Conservation (phyloP, 768 basidiomycete species). For the Fistulinella prunicolor region DNA sequence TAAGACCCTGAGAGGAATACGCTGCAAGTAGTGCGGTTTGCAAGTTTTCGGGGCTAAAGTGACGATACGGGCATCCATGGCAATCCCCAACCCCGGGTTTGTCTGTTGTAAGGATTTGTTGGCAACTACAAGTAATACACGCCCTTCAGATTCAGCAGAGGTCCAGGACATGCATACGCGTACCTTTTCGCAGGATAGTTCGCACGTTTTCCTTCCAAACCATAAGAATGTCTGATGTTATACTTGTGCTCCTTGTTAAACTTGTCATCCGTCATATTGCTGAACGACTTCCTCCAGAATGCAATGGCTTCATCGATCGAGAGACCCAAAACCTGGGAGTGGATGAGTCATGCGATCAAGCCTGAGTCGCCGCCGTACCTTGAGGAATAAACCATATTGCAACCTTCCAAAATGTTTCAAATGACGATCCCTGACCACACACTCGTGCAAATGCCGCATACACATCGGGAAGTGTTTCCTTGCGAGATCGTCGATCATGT, state of each 20-base stretch:
- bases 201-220: constrained; percentile 89
- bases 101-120: constrained; percentile 73
- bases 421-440: constrained; percentile 72
- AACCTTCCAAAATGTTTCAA: constrained; percentile 90
- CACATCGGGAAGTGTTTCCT: constrained; percentile 91
- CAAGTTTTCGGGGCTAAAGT: constrained; percentile 82
- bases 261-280: constrained; percentile 78
- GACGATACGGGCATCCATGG: constrained; percentile 92
- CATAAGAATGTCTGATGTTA: constrained; percentile 94
- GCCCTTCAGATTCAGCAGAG: background rate
- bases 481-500: constrained; percentile 89
- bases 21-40: constrained; percentile 68
- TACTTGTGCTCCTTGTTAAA: constrained; percentile 98
- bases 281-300: constrained; percentile 93
- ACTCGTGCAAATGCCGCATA: constrained; percentile 88
- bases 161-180: constrained; percentile 8
- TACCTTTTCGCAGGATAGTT: constrained; percentile 94
- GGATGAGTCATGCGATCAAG: background rate
- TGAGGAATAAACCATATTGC: constrained; percentile 92
- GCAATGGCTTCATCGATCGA: constrained; percentile 90
- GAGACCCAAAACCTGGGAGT: constrained; percentile 76
- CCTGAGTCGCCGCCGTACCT: constrained; percentile 48
- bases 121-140: constrained; percentile 69
- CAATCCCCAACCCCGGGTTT: constrained; percentile 66
- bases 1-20: constrained; percentile 64